A percentile compares a stretch with the other conserved stretches of the same genome.
Conservation (phyloP, 148 eudicot genomes). For the Heliamphora exappendiculata region DNA sequence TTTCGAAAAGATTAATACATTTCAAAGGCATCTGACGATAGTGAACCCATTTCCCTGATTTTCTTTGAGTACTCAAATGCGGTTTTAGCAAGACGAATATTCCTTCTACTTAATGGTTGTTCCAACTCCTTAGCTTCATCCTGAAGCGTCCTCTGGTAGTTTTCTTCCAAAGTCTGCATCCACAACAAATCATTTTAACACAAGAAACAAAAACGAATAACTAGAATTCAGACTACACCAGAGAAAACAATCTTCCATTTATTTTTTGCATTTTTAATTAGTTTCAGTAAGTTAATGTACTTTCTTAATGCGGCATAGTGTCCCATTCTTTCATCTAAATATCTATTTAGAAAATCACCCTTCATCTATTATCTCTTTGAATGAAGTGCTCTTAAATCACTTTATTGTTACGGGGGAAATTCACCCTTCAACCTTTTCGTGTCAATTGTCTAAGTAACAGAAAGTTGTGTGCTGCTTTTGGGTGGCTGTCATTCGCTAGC, state of each 20-base stretch:
- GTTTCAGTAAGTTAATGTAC: too few relatives aligned
- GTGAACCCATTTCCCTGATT: slow-evolving; percentile 85
- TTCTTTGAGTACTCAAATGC: slow-evolving; percentile 93
- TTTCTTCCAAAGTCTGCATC: slow-evolving; percentile 64
- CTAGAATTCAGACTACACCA: slow-evolving; percentile 4
- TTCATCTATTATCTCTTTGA: too few relatives aligned
- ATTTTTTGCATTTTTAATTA: slow-evolving; percentile 61
- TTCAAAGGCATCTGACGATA: slow-evolving; percentile 93
- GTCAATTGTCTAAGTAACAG: too few relatives aligned
- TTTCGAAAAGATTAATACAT: slow-evolving; percentile 39
- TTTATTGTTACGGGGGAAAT: too few relatives aligned
- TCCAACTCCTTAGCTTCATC: slow-evolving; percentile 90
- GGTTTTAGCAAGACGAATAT: slow-evolving; percentile 71
- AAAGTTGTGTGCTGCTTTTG: too few relatives aligned
- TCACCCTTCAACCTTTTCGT: too few relatives aligned
- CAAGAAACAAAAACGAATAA: slow-evolving; percentile 7
- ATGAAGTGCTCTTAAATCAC: too few relatives aligned
- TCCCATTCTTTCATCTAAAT: too few relatives aligned
- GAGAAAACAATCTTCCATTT: slow-evolving; percentile 53
- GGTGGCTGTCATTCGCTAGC: too few relatives aligned
- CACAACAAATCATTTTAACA: slow-evolving; percentile 15
- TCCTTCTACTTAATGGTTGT: slow-evolving; percentile 70
- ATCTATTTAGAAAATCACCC: too few relatives aligned
- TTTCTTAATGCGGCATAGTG: too few relatives aligned
- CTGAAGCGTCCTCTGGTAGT: slow-evolving; percentile 60